phyloP scores from a whole-genome alignment of 2,329 filamentous ascomycete species.

The Sclerotinia minor region DNA sequence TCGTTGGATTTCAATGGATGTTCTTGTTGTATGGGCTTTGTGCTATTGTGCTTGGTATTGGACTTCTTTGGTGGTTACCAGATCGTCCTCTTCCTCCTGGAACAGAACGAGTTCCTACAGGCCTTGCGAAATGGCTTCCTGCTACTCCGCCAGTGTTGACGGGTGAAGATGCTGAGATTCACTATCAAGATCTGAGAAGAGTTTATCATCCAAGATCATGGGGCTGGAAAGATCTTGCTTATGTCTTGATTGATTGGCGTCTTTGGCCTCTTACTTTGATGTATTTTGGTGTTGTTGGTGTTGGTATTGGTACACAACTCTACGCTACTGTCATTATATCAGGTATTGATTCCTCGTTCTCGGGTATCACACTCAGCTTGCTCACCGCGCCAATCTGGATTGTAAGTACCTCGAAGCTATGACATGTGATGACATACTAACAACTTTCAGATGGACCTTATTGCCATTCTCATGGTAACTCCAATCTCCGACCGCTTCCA shows the following conservation, averaged over 20 bases:
- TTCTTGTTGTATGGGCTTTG: constrained; percentile 83
- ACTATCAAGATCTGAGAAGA: constrained; percentile 78
- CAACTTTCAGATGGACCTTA: constrained; percentile 70
- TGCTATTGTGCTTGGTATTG: constrained; percentile 68
- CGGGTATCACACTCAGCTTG: constrained; percentile 73
- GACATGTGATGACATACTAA: constrained; percentile 1
- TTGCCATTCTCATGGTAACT: constrained; percentile 81
- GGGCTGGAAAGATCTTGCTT: constrained; percentile 67
- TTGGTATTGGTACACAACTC: constrained; percentile 85
- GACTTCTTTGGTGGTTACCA: constrained; percentile 85
- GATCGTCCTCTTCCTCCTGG: constrained; percentile 77
- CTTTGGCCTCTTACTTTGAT: constrained; percentile 84
- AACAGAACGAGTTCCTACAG: constrained; percentile 47
- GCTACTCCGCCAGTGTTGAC: constrained; percentile 67
- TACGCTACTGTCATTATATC: constrained; percentile 87
- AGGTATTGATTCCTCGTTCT: constrained; percentile 72
- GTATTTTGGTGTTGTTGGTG: constrained; percentile 94
- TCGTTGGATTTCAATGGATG: constrained; percentile 90
- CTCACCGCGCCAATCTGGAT: constrained; percentile 93
- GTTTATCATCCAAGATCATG: constrained; percentile 77
- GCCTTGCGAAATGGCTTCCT: constrained; percentile 66
- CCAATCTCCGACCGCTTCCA: constrained; percentile 88
- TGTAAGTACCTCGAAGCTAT: constrained; percentile 50
- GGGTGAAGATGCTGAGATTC: constrained; percentile 75
- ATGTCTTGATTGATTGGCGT: constrained; percentile 80